These are phyloP conservation scores for Rhodosporidiobolus odoratus DNA, from an alignment of 768 basidiomycete species.

Conservation along the genomic window DNA sequence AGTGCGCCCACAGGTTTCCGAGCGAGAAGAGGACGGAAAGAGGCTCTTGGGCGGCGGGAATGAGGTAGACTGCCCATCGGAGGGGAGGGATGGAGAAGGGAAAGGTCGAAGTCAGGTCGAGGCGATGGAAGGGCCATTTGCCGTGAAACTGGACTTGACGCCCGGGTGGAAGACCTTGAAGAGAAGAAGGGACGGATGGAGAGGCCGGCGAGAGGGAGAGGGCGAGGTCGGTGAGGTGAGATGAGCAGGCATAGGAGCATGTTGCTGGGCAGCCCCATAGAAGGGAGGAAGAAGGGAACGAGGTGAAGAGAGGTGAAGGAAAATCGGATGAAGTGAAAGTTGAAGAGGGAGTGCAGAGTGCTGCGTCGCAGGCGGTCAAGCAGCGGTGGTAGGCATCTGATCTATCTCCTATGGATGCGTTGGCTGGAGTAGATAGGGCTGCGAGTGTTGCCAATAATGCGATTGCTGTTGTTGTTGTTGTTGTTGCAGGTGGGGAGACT, in stretches of 20 bases:
- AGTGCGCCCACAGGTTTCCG: conserved; percentile 74
- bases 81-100: conserved; percentile 13
- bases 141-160: conserved; percentile 76
- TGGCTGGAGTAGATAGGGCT: too few relatives aligned
- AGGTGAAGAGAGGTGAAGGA: conserved; percentile 11
- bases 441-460: too few relatives aligned
- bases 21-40: conserved; percentile 84
- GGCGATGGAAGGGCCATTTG: conserved; percentile 93
- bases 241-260: conserved; percentile 83
- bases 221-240: conserved; percentile 33
- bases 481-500: too few relatives aligned
- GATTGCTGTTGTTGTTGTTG: too few relatives aligned
- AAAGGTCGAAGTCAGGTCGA: conserved; percentile 44
- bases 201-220: conserved; percentile 6
- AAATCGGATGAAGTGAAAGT: background rate
- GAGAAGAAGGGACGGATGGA: background rate
- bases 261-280: conserved; percentile 83
- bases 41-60: conserved; percentile 82
- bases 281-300: conserved; percentile 52
- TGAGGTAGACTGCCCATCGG: conserved; percentile 3
- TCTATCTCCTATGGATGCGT: conserved; percentile 2
- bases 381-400: background rate
- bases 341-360: background rate
- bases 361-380: background rate
- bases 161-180: conserved; percentile 38